Conservation (phyloP, 106 monocot genomes). For the Alisma plantagoaquatica region DNA sequence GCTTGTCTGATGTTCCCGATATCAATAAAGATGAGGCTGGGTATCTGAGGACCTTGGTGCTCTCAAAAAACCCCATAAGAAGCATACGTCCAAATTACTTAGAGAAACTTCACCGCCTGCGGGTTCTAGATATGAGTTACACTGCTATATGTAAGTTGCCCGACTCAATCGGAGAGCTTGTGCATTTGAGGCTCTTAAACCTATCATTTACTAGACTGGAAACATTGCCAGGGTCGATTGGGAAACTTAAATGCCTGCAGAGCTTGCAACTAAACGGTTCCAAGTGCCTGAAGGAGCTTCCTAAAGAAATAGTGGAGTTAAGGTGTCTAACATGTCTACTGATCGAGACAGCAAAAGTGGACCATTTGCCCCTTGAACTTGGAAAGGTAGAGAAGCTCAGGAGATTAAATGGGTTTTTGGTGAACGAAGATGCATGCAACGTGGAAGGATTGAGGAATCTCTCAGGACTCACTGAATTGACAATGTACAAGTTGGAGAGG, state of each 20-base stretch:
- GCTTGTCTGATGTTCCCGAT: background rate
- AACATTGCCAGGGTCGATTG: conserved; percentile 11
- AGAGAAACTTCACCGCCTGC: background rate
- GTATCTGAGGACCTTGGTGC: conserved; percentile 15
- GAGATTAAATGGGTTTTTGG: conserved; percentile 4
- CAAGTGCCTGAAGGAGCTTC: background rate
- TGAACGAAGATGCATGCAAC: background rate
- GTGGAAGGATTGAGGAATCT: conserved; percentile 13
- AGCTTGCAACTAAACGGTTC: conserved; percentile 3
- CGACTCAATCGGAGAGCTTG: conserved; percentile 2
- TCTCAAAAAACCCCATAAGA: background rate
- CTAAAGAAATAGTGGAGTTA: background rate
- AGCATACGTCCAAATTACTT: background rate
- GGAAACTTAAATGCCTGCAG: conserved; percentile 12
- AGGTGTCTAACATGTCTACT: conserved; percentile 5
- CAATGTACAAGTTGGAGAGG: conserved; percentile 9
- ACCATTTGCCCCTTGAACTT: conserved; percentile 10
- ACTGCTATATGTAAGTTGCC: conserved; percentile 3
- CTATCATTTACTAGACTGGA: background rate
- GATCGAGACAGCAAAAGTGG: background rate
- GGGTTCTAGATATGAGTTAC: conserved; percentile 7
- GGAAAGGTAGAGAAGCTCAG: conserved; percentile 1
- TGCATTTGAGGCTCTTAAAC: conserved; percentile 13
- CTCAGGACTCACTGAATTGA: background rate
- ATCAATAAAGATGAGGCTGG: background rate